A percentile compares a stretch with the other conserved stretches of the same genome.
Conservation (phyloP, 2,329 filamentous ascomycete species). For the Aspergillus melleus region DNA sequence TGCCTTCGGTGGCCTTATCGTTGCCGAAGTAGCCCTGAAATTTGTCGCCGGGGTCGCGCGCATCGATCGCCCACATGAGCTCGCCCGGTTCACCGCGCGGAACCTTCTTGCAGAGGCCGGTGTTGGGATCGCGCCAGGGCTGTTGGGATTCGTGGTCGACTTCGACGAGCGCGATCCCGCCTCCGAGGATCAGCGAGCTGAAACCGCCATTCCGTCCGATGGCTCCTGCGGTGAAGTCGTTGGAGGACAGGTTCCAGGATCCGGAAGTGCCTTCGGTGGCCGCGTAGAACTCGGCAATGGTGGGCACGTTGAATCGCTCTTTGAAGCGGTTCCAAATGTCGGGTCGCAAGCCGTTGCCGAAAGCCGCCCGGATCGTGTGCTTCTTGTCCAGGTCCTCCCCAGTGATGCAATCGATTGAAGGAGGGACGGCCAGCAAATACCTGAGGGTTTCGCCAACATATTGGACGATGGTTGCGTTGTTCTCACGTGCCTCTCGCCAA, state of each 20-base stretch:
- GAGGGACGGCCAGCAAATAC: constrained; percentile 69
- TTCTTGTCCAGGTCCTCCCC: constrained; percentile 69
- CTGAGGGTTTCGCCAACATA: constrained; percentile 88
- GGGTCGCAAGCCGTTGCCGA: constrained; percentile 82
- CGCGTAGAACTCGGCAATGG: constrained; percentile 78
- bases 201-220: constrained; percentile 72
- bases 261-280: constrained; percentile 71
- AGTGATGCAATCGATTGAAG: constrained; percentile 62
- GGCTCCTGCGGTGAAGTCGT: constrained; percentile 72
- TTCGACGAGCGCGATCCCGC: constrained; percentile 60
- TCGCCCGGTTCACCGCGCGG: constrained; percentile 68
- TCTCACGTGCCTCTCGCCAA: constrained; percentile 72
- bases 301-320: constrained; percentile 72
- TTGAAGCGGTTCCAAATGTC: constrained; percentile 86
- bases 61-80: constrained; percentile 69
- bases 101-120: constrained; percentile 66
- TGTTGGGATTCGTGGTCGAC: constrained; percentile 70
- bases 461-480: constrained; percentile 73
- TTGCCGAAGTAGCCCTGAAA: constrained; percentile 87
- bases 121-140: constrained; percentile 66
- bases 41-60: constrained; percentile 59
- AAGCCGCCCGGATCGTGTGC: constrained; percentile 71
- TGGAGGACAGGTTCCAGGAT: constrained; percentile 71
- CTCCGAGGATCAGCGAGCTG: constrained; percentile 55
- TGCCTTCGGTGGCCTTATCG: constrained; percentile 66